Percentiles rank a stretch among this genome's conserved stretches.
phyloP scores from a whole-genome alignment of 352 stramenopile species.

The Thraustochytrium sp. region DNA sequence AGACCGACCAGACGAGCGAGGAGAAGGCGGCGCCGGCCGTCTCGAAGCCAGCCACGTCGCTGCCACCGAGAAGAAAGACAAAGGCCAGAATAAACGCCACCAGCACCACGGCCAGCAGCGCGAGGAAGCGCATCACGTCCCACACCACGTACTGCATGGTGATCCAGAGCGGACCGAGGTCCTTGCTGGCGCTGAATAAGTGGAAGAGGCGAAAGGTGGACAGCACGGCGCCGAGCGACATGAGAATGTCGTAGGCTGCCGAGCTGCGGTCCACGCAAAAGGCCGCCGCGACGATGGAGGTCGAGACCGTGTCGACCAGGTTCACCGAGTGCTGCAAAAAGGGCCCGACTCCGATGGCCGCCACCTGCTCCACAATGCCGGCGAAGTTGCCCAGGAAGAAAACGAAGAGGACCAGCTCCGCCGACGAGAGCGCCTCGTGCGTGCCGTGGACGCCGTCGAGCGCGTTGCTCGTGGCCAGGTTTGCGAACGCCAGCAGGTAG shows the following conservation, averaged over 20 bases:
- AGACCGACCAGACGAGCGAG: conserved; percentile 40
- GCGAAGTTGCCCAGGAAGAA: conserved; percentile 34
- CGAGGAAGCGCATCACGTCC: conserved; percentile 35
- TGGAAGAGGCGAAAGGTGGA: conserved; percentile 36
- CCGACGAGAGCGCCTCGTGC: neutral
- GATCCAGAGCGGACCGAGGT: conserved; percentile 37
- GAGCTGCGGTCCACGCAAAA: neutral
- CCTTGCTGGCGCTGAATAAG: conserved; percentile 38
- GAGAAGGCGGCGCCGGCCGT: neutral
- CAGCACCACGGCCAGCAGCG: conserved; percentile 29
- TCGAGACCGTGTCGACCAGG: neutral
- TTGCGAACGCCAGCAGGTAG: conserved; percentile 4
- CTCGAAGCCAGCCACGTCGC: neutral
- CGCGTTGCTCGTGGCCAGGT: neutral
- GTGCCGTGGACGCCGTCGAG: neutral
- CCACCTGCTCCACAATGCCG: conserved; percentile 28
- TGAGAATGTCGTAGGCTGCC: neutral
- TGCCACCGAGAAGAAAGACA: conserved; percentile 3
- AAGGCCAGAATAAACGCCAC: conserved; percentile 35
- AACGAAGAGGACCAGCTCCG: conserved; percentile 12
- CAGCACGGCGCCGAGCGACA: conserved; percentile 6
- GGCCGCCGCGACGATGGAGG: neutral
- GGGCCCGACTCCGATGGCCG: neutral
- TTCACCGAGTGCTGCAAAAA: conserved; percentile 40
- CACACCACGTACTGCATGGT: conserved; percentile 45